A percentile compares a stretch with the other conserved stretches of the same genome.
Evolutionary conservation across 768 basidiomycete species (phyloP).

Genomic region (Termitomyces sp.): DNA sequence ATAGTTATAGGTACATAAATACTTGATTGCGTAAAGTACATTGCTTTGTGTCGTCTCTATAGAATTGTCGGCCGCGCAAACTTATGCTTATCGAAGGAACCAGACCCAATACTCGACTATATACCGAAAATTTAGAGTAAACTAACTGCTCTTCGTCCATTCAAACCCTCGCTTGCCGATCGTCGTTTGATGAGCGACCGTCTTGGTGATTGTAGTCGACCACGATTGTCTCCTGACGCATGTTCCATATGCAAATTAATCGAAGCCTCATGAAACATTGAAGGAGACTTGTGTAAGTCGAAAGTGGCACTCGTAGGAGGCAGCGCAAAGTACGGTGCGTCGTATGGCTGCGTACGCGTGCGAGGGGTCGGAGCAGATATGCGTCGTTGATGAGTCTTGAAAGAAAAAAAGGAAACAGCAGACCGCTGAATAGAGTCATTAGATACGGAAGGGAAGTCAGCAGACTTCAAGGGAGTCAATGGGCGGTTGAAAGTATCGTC

Average conservation of each 20-base stretch:
- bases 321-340: slow-evolving; percentile 39
- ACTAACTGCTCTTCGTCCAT: slow-evolving; percentile 5
- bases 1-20: background rate
- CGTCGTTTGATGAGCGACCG: slow-evolving; percentile 21
- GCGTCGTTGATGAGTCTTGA: slow-evolving; percentile 25
- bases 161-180: slow-evolving; percentile 28
- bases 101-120: background rate
- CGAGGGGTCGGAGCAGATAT: slow-evolving; percentile 24
- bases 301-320: slow-evolving; percentile 27
- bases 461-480: slow-evolving; percentile 17
- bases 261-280: slow-evolving; percentile 21
- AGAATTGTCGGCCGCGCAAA: background rate
- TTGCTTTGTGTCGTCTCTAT: background rate
- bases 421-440: slow-evolving; percentile 15
- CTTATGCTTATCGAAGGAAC: background rate
- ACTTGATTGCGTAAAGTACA: slow-evolving; percentile 1
- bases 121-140: slow-evolving; percentile 1
- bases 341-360: slow-evolving; percentile 37
- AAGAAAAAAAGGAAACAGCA: slow-evolving; percentile 19
- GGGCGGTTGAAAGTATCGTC: slow-evolving; percentile 11
- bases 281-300: slow-evolving; percentile 21
- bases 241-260: slow-evolving; percentile 5
- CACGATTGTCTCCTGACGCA: slow-evolving; percentile 5
- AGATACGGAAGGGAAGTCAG: background rate
- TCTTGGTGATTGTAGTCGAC: slow-evolving; percentile 1